These are phyloP conservation scores for Zymoseptoria crescenta DNA, from an alignment of 2,329 filamentous ascomycete species.

Conservation along the genomic window DNA sequence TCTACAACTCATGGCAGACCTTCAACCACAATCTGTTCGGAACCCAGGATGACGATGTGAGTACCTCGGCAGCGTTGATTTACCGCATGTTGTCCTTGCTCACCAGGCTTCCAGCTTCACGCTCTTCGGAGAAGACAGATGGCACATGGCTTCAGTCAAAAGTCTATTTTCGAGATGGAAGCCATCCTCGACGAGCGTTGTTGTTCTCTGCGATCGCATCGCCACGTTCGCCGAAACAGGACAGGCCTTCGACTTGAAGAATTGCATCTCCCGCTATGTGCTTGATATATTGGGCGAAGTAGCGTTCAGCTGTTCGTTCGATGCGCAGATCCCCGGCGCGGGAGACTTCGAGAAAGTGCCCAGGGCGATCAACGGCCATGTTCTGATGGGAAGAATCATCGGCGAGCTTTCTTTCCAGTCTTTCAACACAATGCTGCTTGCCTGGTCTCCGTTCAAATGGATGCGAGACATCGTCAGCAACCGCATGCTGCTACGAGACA, in stretches of 20 bases:
- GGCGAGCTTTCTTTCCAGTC: background rate
- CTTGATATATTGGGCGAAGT: slow-evolving; percentile 3
- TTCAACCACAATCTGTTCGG: background rate
- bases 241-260: slow-evolving; percentile 1
- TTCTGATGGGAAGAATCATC: slow-evolving; percentile 1
- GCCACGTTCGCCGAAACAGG: background rate
- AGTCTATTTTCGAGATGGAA: background rate
- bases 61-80: background rate
- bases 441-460: background rate
- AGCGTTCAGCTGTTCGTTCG: slow-evolving; percentile 2
- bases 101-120: background rate
- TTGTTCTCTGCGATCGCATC: background rate
- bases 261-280: slow-evolving; percentile 1
- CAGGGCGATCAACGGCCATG: background rate
- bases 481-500: background rate
- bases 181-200: slow-evolving; percentile 1
- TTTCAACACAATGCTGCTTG: background rate
- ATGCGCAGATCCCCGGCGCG: background rate
- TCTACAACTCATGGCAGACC: slow-evolving; percentile 1
- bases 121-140: background rate
- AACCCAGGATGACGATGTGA: background rate
- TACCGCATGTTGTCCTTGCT: background rate
- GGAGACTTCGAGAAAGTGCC: slow-evolving; percentile 3
- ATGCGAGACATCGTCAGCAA: background rate
- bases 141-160: background rate